phyloP scores from a whole-genome alignment of 805 yeast genomes.

The Lachancea mirantina region DNA sequence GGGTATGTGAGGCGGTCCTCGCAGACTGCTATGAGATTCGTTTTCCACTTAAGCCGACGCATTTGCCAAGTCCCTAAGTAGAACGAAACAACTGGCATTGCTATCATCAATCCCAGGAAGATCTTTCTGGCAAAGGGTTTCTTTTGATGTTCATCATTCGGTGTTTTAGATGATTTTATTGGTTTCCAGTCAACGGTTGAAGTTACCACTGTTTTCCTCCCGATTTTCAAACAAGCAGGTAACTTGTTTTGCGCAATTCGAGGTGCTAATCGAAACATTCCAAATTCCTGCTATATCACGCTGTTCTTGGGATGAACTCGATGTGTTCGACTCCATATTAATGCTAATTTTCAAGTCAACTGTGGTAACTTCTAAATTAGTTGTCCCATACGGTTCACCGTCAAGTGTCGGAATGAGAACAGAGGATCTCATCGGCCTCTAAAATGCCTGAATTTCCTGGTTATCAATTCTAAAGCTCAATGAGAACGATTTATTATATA shows the following conservation, averaged over 20 bases:
- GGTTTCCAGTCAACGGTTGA: conserved; percentile 84
- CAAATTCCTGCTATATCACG: too few relatives aligned
- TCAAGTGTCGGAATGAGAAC: too few relatives aligned
- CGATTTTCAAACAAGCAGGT: neutral
- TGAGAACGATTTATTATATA: too few relatives aligned
- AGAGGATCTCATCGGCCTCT: too few relatives aligned
- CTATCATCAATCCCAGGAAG: conserved; percentile 36
- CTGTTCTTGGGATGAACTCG: too few relatives aligned
- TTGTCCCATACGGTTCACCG: too few relatives aligned
- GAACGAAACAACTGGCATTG: conserved; percentile 85
- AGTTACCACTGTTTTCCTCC: conserved; percentile 41
- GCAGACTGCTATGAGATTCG: conserved; percentile 67
- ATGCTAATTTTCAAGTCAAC: too few relatives aligned
- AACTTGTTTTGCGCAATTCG: neutral
- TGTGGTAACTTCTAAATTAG: too few relatives aligned
- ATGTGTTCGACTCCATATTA: too few relatives aligned
- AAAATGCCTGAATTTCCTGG: too few relatives aligned
- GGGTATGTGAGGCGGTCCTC: conserved; percentile 74
- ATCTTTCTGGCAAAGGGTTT: conserved; percentile 28
- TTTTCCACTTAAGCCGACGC: conserved; percentile 80
- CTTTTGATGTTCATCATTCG: conserved; percentile 36
- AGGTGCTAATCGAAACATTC: too few relatives aligned
- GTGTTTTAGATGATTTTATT: conserved; percentile 40
- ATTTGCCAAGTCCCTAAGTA: conserved; percentile 93
- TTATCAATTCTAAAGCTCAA: too few relatives aligned